These are phyloP conservation scores for Phaseolus lunatus DNA, from an alignment of 306 rosid genomes.

Conservation along the genomic window DNA sequence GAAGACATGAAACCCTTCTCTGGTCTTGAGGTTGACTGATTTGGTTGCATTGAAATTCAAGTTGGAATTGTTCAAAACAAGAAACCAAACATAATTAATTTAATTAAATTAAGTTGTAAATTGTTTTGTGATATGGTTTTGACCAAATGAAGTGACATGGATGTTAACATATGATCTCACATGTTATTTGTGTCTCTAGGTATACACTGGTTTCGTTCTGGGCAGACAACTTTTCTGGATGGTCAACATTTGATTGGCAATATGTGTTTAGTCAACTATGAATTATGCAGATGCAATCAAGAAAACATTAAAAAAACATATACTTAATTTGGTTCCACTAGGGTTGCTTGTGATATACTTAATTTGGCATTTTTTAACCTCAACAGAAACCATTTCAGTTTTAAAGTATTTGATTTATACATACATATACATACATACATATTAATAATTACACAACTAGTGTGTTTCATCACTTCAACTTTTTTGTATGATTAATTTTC, in stretches of 20 bases:
- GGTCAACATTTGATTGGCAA: constrained; percentile 32
- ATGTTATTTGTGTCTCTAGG: constrained; percentile 30
- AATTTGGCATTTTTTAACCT: not conserved
- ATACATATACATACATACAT: no score
- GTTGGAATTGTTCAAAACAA: constrained; percentile 48
- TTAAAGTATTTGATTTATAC: not conserved
- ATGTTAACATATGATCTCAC: constrained; percentile 36
- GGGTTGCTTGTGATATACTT: not conserved
- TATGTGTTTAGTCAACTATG: constrained; percentile 37
- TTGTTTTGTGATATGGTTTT: constrained; percentile 17
- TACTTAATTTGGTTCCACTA: not conserved
- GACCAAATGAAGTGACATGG: constrained; percentile 39
- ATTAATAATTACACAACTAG: not conserved
- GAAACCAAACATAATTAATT: constrained; percentile 19
- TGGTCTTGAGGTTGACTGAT: constrained; percentile 43
- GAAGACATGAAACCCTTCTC: not conserved
- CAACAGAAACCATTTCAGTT: not conserved
- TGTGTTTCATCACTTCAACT: not conserved
- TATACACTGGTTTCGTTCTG: constrained; percentile 37
- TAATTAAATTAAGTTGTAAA: constrained; percentile 9
- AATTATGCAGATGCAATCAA: constrained; percentile 20
- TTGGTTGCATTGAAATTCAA: constrained; percentile 43
- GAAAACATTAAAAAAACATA: not conserved
- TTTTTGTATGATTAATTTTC: not conserved
- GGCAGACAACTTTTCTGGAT: constrained; percentile 45